Percentiles rank a stretch among this genome's conserved stretches.
Conservation (phyloP, 1,284 basidiomycete genomes). For the Pseudozyma thailandica region DNA sequence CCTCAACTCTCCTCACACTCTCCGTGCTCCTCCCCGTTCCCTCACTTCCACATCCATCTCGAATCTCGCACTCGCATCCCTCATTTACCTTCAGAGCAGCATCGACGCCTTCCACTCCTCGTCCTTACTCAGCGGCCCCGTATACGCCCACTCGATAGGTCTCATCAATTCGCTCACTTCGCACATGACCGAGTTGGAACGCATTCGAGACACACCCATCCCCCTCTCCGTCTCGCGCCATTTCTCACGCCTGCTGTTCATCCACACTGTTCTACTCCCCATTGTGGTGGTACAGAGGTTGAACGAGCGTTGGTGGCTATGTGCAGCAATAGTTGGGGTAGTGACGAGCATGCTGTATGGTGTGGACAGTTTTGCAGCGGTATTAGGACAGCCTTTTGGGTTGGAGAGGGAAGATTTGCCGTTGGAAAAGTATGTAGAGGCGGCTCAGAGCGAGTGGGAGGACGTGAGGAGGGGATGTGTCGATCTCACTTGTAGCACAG, state of each 20-base stretch:
- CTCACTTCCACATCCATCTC: neutral
- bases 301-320: conserved; percentile 20
- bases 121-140: conserved; percentile 17
- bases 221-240: conserved; percentile 34
- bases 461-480: conserved; percentile 5
- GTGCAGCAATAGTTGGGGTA: conserved; percentile 7
- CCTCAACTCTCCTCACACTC: conserved; percentile 17
- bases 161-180: conserved; percentile 37
- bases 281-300: conserved; percentile 35
- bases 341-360: conserved; percentile 49
- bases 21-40: neutral
- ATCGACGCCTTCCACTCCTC: conserved; percentile 25
- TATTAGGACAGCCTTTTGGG: conserved; percentile 42
- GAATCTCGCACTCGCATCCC: conserved; percentile 27
- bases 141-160: conserved; percentile 44
- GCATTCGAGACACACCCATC: conserved; percentile 47
- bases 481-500: neutral
- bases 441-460: conserved; percentile 35
- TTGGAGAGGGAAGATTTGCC: conserved; percentile 43
- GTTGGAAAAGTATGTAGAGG: conserved; percentile 28
- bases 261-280: conserved; percentile 37
- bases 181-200: conserved; percentile 49
- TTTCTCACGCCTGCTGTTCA: conserved; percentile 27
- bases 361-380: conserved; percentile 43
- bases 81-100: conserved; percentile 26